A percentile compares a stretch with the other conserved stretches of the same genome.
phyloP scores from a whole-genome alignment of 352 stramenopile species.

The Globisporangium iwayamae region DNA sequence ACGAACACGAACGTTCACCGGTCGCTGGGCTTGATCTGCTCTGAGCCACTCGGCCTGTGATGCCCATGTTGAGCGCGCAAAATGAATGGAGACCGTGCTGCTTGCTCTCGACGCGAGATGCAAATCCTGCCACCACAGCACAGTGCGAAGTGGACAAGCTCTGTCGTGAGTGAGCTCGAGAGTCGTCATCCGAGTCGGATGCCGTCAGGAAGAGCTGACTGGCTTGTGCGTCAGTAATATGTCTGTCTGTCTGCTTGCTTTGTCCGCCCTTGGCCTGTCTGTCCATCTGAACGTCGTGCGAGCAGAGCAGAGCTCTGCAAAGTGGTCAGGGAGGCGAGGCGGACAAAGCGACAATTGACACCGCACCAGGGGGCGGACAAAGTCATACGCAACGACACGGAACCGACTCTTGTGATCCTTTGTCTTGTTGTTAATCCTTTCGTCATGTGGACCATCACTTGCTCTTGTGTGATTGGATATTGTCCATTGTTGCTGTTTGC shows the following conservation, averaged over 20 bases:
- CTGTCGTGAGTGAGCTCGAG: constrained; percentile 51
- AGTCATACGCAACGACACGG: not conserved
- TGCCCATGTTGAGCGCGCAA: constrained; percentile 54
- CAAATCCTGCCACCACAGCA: constrained; percentile 44
- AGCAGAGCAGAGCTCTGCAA: too few species aligned
- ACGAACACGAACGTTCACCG: constrained; percentile 60
- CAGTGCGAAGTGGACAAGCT: too few species aligned
- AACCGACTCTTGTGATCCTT: not conserved
- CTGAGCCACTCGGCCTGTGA: constrained; percentile 61
- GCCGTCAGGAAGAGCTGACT: not conserved
- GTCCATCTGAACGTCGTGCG: not conserved
- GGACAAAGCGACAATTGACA: not conserved
- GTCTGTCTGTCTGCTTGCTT: not conserved
- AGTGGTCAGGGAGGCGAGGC: not conserved
- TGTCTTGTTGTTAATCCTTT: too few species aligned
- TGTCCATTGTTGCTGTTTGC: too few species aligned
- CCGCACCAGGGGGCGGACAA: too few species aligned
- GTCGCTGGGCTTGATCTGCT: constrained; percentile 79
- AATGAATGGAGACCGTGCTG: constrained; percentile 49
- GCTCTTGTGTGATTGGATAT: not conserved
- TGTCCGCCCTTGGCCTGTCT: not conserved
- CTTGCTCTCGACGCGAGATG: constrained; percentile 51
- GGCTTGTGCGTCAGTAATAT: not conserved
- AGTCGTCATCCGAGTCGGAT: too few species aligned
- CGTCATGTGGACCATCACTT: not conserved